These are phyloP conservation scores for Moniliella sp. DNA, from an alignment of 1,284 basidiomycete genomes.

Conservation along the genomic window DNA sequence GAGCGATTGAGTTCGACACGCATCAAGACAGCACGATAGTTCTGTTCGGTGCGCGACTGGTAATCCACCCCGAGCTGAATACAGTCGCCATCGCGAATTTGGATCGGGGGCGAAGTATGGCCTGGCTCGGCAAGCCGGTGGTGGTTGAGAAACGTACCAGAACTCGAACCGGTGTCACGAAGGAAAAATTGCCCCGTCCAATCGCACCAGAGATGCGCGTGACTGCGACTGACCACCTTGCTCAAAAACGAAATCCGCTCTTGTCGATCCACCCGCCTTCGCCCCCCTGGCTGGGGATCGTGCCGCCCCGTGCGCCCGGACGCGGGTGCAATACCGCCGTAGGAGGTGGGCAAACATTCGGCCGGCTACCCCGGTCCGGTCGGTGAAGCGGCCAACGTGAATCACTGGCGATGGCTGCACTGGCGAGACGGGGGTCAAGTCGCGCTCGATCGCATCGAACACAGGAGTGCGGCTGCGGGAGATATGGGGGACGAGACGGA, in stretches of 20 bases:
- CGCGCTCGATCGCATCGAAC: slow-evolving; percentile 75
- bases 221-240: slow-evolving; percentile 80
- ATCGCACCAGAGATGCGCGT: slow-evolving; percentile 78
- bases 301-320: too few relatives aligned
- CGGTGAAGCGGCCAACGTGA: slow-evolving; percentile 81
- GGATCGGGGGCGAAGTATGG: slow-evolving; percentile 49
- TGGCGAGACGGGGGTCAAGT: slow-evolving; percentile 43
- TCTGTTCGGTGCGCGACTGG: slow-evolving; percentile 87
- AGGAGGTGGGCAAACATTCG: too few relatives aligned
- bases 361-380: slow-evolving; percentile 35
- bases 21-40: slow-evolving; percentile 94
- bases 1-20: slow-evolving; percentile 58
- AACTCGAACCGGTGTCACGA: slow-evolving; percentile 68
- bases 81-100: slow-evolving; percentile 78
- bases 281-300: too few relatives aligned
- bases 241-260: slow-evolving; percentile 62
- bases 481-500: slow-evolving; percentile 76
- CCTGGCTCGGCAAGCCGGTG: slow-evolving; percentile 65
- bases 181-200: slow-evolving; percentile 52
- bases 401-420: slow-evolving; percentile 44
- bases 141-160: slow-evolving; percentile 89
- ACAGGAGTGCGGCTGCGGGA: slow-evolving; percentile 71
- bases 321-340: too few relatives aligned
- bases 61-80: slow-evolving; percentile 92
- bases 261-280: too few relatives aligned